Conservation (phyloP, 1,284 basidiomycete genomes). For the Marasmius fiardii region DNA sequence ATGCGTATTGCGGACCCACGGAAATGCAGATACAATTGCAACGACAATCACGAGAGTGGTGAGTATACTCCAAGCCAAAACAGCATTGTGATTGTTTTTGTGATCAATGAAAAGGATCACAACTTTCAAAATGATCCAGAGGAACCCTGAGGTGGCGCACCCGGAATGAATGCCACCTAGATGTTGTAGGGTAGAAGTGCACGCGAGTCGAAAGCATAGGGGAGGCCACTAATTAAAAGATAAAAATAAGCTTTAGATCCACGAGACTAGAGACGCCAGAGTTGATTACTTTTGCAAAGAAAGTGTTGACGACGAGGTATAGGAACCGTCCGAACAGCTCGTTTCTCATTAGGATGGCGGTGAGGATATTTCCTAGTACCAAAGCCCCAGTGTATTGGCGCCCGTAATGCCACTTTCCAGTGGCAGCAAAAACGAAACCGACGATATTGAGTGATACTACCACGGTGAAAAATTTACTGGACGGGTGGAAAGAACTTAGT, state of each 20-base stretch:
- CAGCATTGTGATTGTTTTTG: slow-evolving; percentile 45
- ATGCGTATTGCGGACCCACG: slow-evolving; percentile 71
- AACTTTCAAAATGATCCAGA: slow-evolving; percentile 63
- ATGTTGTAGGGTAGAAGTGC: slow-evolving; percentile 71
- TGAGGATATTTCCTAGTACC: slow-evolving; percentile 53
- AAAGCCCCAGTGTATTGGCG: slow-evolving; percentile 56
- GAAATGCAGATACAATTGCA: slow-evolving; percentile 59
- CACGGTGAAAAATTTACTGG: slow-evolving; percentile 65
- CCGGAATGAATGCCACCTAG: slow-evolving; percentile 76
- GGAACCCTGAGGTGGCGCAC: slow-evolving; percentile 62
- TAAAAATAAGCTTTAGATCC: slow-evolving; percentile 8
- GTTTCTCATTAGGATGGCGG: slow-evolving; percentile 48
- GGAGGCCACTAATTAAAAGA: slow-evolving; percentile 55
- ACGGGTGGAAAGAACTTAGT: not conserved
- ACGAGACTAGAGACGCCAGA: not conserved
- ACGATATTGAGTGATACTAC: slow-evolving; percentile 57
- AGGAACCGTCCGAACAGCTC: slow-evolving; percentile 56
- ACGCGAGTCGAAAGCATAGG: slow-evolving; percentile 63
- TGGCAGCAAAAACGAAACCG: slow-evolving; percentile 55
- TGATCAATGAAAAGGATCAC: slow-evolving; percentile 48
- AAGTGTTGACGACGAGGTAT: slow-evolving; percentile 49
- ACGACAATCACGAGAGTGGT: slow-evolving; percentile 54
- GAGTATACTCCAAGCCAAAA: slow-evolving; percentile 56
- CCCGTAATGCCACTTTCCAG: slow-evolving; percentile 65
- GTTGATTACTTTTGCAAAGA: slow-evolving; percentile 56